Percentiles rank a stretch among this genome's conserved stretches.
phyloP scores from a whole-genome alignment of 2,329 filamentous ascomycete species.

The Nigrograna mackinnonii region DNA sequence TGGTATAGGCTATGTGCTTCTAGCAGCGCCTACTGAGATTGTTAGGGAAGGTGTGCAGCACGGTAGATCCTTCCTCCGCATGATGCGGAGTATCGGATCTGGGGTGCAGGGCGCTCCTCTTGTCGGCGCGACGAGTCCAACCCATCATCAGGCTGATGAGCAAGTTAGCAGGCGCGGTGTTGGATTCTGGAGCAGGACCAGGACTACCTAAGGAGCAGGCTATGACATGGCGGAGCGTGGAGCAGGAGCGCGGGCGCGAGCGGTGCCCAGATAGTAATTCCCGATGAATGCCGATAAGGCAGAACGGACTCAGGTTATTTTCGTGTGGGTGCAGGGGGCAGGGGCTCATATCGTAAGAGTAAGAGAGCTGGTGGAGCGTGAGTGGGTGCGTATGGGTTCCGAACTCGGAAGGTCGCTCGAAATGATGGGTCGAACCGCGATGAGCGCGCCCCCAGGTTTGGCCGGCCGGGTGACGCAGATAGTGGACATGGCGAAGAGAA shows the following conservation, averaged over 20 bases:
- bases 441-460: too few species aligned
- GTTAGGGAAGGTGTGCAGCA: conserved; percentile 10
- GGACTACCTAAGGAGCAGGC: too few species aligned
- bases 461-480: background rate
- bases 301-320: background rate
- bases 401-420: conserved; percentile 18
- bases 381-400: conserved; percentile 6
- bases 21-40: background rate
- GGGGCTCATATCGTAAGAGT: too few species aligned
- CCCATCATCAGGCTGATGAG: too few species aligned
- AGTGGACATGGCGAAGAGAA: background rate
- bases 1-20: too few species aligned
- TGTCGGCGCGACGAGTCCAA: too few species aligned
- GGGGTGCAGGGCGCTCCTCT: conserved; percentile 21
- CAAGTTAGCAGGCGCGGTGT: too few species aligned
- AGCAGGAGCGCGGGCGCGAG: too few species aligned
- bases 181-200: too few species aligned
- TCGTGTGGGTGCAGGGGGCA: background rate
- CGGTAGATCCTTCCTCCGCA: conserved; percentile 16
- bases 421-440: background rate
- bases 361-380: too few species aligned
- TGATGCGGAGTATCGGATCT: conserved; percentile 21
- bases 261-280: conserved; percentile 4
- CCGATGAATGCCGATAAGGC: conserved; percentile 15
- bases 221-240: too few species aligned